A percentile compares a stretch with the other conserved stretches of the same genome.
These are phyloP conservation scores for Angophora floribunda DNA, from an alignment of 345 rosid genomes.

Conservation along the genomic window DNA sequence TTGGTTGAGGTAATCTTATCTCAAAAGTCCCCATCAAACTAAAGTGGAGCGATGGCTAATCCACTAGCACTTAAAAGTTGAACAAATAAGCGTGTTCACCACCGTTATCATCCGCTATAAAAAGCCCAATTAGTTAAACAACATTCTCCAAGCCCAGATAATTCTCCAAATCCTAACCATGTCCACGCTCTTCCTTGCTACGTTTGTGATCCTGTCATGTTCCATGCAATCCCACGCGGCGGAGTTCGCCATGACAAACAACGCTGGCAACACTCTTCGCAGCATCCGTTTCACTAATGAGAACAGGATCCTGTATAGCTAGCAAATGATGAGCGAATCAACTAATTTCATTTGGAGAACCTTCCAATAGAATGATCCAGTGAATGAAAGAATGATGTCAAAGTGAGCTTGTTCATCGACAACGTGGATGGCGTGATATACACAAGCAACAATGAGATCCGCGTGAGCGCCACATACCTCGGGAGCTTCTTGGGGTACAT, in stretches of 20 bases:
- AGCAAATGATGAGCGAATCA: conserved; percentile 12
- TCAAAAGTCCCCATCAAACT: not conserved
- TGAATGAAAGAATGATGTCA: conserved; percentile 12
- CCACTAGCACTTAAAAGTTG: not conserved
- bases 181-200: not conserved
- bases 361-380: conserved; percentile 13
- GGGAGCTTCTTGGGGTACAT: conserved; percentile 28
- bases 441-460: conserved; percentile 16
- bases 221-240: conserved; percentile 17
- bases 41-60: not conserved
- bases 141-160: no score
- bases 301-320: conserved; percentile 10
- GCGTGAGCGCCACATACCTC: conserved; percentile 16
- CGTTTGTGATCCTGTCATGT: conserved; percentile 4
- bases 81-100: not conserved
- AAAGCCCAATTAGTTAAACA: not conserved
- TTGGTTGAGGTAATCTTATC: no score
- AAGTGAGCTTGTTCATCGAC: conserved; percentile 22
- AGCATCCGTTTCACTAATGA: conserved; percentile 14
- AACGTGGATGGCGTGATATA: conserved; percentile 11
- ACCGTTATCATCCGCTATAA: not conserved
- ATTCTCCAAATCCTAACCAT: accelerated
- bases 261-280: conserved; percentile 7
- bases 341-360: conserved; percentile 18
- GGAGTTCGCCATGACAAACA: conserved; percentile 18